Base-by-base conservation (phyloP, 2,329 filamentous ascomycete species). In the Pyrenophora graminea region DNA sequence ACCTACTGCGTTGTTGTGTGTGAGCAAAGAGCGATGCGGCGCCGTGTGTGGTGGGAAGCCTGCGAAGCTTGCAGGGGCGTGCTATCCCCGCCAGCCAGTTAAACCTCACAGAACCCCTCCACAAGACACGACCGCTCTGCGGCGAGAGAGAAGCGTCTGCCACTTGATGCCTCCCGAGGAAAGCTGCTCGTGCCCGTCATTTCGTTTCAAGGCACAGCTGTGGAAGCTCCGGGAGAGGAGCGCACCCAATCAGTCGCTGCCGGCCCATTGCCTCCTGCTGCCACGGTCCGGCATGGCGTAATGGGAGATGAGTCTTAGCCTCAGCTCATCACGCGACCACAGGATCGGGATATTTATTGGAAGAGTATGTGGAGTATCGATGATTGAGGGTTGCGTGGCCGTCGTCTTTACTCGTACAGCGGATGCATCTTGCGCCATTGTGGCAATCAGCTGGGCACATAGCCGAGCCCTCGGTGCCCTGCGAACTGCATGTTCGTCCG, bases 41-140 rank as follows among this genome's bases (percentile, higher is more conserved):
- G 32, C 46, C 51, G 55, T 70, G 68, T 53, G 56, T 71, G 68
- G 69, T 61, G 51, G 64, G 63, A 48, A 61, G 51, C 47, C 47
- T 42, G 55, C 39, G 37, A 45, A 51, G 50, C 59, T 62, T 62
- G 49, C 56, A 53, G 55, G 67, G 66, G 66, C 56, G 58, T 33
- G 12, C 34, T 42, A 34, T 17, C 2, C 2, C 10, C 39, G 39
- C 46, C 30, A 45, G 30, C 69, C 66, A 71, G 63, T 68, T 64
- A 64, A 25, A 27, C 31, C 13, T 31, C 57, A 27, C 44, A 62
- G 45, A 38, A 48, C 39, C 17, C 36, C 36, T 48, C 59, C 55
- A 59, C 53, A 58, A 46, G 51, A 47, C 51, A 53, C 54, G 36
- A 51, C 44, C 43, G 32, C 51, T 51, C 53, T 36, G 51, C 42